Conservation (phyloP, 192 early-diverging fungal species). For the Mortierella antarctica region DNA sequence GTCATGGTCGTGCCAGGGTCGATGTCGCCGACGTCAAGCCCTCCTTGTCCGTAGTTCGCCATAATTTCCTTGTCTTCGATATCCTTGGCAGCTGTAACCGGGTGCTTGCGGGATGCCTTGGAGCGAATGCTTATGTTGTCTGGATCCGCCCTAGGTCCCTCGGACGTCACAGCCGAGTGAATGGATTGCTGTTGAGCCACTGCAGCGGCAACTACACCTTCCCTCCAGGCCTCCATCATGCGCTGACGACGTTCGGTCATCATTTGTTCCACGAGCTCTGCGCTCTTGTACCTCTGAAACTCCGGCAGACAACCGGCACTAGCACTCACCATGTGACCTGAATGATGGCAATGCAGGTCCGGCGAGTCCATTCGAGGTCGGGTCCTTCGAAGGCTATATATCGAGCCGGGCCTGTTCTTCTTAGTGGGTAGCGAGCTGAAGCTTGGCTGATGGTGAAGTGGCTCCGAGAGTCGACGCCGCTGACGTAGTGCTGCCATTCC, state of each 20-base stretch:
- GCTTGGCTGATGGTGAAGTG: slow-evolving; percentile 19
- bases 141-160: slow-evolving; percentile 26
- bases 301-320: slow-evolving; percentile 25
- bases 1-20: background rate
- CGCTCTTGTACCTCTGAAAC: slow-evolving; percentile 39
- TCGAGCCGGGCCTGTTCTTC: slow-evolving; percentile 34
- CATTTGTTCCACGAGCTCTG: slow-evolving; percentile 41
- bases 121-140: slow-evolving; percentile 39
- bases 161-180: slow-evolving; percentile 27
- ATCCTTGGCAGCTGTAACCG: background rate
- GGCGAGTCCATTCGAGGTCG: slow-evolving; percentile 17
- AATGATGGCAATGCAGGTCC: slow-evolving; percentile 13
- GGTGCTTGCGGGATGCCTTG: slow-evolving; percentile 28
- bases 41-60: slow-evolving; percentile 5
- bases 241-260: slow-evolving; percentile 44
- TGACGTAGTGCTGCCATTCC: background rate
- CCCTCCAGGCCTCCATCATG: slow-evolving; percentile 57
- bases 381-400: slow-evolving; percentile 32
- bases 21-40: background rate
- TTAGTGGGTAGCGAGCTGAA: slow-evolving; percentile 11
- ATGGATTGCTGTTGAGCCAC: slow-evolving; percentile 50
- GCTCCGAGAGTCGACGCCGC: slow-evolving; percentile 44
- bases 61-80: background rate
- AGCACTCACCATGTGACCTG: slow-evolving; percentile 13
- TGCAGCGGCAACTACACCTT: slow-evolving; percentile 47